Percentiles rank a stretch among this genome's conserved stretches.
phyloP scores from a whole-genome alignment of 345 rosid species.

The Moricandia arvensis region DNA sequence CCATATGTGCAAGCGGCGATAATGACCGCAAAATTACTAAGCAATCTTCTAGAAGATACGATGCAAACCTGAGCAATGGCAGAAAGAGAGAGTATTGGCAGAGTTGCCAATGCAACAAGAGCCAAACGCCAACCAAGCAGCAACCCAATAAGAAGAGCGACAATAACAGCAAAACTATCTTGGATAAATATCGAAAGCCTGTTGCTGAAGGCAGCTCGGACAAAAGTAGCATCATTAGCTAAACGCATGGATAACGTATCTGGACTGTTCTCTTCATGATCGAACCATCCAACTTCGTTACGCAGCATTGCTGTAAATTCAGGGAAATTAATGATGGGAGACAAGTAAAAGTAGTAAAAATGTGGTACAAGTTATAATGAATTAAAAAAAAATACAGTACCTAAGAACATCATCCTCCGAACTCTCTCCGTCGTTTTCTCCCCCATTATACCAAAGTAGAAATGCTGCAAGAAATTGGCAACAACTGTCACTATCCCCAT shows the following conservation, averaged over 20 bases:
- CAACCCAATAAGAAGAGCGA: constrained; percentile 87
- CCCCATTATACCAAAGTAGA: constrained; percentile 99
- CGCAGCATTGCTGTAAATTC: constrained; percentile 89
- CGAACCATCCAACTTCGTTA: constrained; percentile 99
- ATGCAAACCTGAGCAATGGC: constrained; percentile 94
- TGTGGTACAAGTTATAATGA: background rate
- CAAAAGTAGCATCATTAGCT: constrained; percentile 99
- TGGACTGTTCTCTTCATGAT: constrained; percentile 92
- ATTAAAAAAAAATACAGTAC: constrained; percentile 38
- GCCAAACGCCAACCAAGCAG: constrained; percentile 93
- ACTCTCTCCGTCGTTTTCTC: constrained; percentile 99
- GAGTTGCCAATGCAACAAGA: constrained; percentile 90
- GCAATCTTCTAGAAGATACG: background rate
- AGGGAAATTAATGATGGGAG: constrained; percentile 20
- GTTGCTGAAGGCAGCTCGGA: constrained; percentile 97
- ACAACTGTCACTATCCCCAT: constrained; percentile 98
- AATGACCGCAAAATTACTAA: background rate
- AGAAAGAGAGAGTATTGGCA: constrained; percentile 80
- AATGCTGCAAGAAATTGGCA: constrained; percentile 97
- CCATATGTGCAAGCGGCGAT: background rate
- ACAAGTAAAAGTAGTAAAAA: constrained; percentile 17
- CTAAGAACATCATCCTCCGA: constrained; percentile 99
- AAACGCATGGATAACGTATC: constrained; percentile 97
- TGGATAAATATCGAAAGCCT: constrained; percentile 97
- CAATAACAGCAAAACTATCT: constrained; percentile 88